Conservation (phyloP, 2,329 filamentous ascomycete species). For the Alternaria rosae region DNA sequence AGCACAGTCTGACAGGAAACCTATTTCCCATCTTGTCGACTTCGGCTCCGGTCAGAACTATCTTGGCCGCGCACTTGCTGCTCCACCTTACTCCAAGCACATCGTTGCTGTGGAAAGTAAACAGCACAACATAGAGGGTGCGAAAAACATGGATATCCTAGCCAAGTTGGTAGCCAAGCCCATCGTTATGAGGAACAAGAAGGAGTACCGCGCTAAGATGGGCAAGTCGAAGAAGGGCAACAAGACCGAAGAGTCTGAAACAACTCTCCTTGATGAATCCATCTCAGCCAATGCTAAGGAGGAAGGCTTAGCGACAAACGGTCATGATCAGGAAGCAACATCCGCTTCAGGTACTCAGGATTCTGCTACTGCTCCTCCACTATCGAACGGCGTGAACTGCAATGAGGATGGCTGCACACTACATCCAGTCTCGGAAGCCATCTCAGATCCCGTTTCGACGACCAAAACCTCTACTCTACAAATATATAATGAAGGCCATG, state of each 20-base stretch:
- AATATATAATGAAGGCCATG: constrained; percentile 66
- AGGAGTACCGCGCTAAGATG: constrained; percentile 67
- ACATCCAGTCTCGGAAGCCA: background rate
- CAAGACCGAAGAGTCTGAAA: constrained; percentile 34
- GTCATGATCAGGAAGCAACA: background rate
- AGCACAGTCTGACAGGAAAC: constrained; percentile 33
- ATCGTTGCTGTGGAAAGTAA: constrained; percentile 91
- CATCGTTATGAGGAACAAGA: constrained; percentile 82
- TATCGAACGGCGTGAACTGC: constrained; percentile 4
- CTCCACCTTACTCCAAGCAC: constrained; percentile 81
- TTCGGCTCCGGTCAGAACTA: constrained; percentile 98
- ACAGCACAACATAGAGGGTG: constrained; percentile 84
- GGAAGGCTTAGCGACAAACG: background rate
- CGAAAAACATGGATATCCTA: constrained; percentile 82
- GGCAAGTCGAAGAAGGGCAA: constrained; percentile 53
- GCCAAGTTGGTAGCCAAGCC: constrained; percentile 78
- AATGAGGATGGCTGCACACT: constrained; percentile 15
- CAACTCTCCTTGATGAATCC: background rate
- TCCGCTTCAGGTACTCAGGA: background rate
- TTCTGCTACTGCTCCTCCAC: constrained; percentile 7
- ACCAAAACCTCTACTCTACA: constrained; percentile 46
- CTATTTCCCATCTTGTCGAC: constrained; percentile 87
- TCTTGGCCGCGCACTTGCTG: constrained; percentile 85
- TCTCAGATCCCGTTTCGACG: background rate
- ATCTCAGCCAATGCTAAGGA: background rate